Conservation (phyloP, 73 alveolate species). For the Paramecium sexaurelia region DNA sequence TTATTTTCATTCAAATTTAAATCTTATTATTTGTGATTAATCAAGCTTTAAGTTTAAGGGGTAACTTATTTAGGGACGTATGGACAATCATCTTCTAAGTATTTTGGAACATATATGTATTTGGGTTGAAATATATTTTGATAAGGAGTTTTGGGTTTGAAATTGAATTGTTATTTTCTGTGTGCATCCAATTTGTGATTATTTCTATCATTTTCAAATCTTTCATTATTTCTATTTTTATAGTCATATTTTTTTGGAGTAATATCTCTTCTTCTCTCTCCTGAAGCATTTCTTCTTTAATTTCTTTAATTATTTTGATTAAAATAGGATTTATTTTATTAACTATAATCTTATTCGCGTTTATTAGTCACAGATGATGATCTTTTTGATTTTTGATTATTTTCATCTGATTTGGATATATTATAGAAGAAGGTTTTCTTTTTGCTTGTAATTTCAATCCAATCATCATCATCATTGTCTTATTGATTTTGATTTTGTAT, state of each 20-base stretch:
- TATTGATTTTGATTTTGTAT: background rate
- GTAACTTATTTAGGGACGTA: background rate
- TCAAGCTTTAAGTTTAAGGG: background rate
- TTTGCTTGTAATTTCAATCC: conserved; percentile 43
- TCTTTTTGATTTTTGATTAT: background rate
- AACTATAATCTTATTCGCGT: background rate
- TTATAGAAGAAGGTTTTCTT: background rate
- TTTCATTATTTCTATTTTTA: background rate
- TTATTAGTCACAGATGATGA: conserved; percentile 3
- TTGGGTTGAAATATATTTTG: background rate
- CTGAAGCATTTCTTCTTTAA: background rate
- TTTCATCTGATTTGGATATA: background rate
- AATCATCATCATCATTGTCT: background rate
- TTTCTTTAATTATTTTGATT: background rate
- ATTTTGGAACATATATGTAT: background rate
- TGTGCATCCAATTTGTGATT: background rate
- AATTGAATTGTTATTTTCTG: background rate
- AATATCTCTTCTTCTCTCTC: background rate
- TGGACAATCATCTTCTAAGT: background rate
- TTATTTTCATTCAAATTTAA: background rate
- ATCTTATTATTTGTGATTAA: background rate
- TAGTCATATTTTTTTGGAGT: background rate
- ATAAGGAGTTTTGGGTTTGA: background rate
- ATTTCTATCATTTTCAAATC: background rate
- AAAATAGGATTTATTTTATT: background rate